Evolutionary conservation across 306 rosid genomes (phyloP).

Genomic region (Adenanthera pavonina): DNA sequence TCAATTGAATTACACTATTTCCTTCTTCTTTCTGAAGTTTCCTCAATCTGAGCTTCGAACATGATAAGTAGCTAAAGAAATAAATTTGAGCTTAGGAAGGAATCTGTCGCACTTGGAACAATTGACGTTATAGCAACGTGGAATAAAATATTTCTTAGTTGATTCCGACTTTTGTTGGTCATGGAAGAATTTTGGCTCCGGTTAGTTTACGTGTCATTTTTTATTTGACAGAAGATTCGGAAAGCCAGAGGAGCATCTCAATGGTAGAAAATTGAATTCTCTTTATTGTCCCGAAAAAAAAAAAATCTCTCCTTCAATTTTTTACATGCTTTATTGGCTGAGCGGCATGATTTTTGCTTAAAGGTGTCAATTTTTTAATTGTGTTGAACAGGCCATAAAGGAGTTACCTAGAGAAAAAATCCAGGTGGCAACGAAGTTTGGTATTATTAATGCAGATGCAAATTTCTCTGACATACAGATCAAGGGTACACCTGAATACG

Average conservation of each 20-base stretch:
- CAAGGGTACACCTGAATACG: constrained; percentile 81
- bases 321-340: no score
- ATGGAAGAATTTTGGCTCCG: neutral
- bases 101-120: neutral
- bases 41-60: neutral
- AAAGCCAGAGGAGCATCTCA: no score
- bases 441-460: constrained; percentile 43
- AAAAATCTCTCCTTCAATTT: no score
- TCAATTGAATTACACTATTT: neutral
- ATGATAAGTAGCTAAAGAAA: neutral
- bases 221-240: no score
- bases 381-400: constrained; percentile 29
- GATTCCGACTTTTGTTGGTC: neutral
- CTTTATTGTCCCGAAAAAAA: no score
- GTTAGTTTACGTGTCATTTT: no score
- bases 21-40: neutral
- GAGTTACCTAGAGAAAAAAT: constrained; percentile 73
- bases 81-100: neutral
- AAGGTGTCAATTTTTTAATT: no score
- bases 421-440: constrained; percentile 86
- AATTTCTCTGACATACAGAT: neutral
- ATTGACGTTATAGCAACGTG: neutral
- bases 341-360: no score
- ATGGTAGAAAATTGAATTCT: no score
- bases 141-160: neutral